Conservation (phyloP, 371 early-diverging fungal species). For the Lichtheimia ramosa region DNA sequence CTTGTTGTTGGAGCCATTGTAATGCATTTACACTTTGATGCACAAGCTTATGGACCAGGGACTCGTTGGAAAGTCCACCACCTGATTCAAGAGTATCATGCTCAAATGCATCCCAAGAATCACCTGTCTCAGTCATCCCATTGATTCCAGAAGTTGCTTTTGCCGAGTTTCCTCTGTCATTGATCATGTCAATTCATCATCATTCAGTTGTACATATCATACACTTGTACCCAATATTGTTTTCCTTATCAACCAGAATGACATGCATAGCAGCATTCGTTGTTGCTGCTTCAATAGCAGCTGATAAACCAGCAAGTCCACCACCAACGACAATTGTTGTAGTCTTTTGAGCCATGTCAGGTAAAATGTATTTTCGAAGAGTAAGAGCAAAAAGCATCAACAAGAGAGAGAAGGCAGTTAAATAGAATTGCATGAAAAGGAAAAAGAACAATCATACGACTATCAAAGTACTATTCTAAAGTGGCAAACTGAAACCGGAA, state of each 20-base stretch:
- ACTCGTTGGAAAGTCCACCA: slow-evolving; percentile 55
- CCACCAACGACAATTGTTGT: slow-evolving; percentile 69
- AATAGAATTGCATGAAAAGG: slow-evolving; percentile 13
- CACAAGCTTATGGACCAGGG: slow-evolving; percentile 62
- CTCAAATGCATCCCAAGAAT: slow-evolving; percentile 67
- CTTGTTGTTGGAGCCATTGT: slow-evolving; percentile 63
- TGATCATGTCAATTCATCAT: background rate
- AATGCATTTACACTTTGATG: slow-evolving; percentile 68
- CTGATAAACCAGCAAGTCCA: slow-evolving; percentile 80
- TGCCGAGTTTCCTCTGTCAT: slow-evolving; percentile 71
- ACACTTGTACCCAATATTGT: slow-evolving; percentile 51
- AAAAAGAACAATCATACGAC: slow-evolving; percentile 10
- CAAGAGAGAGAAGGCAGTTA: slow-evolving; percentile 2
- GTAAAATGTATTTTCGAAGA: background rate
- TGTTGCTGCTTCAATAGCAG: slow-evolving; percentile 73
- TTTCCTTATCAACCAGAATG: slow-evolving; percentile 75
- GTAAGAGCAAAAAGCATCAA: background rate
- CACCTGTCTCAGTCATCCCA: slow-evolving; percentile 67
- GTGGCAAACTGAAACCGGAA: background rate
- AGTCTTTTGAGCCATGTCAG: slow-evolving; percentile 8
- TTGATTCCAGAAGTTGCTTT: slow-evolving; percentile 90
- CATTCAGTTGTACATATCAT: background rate
- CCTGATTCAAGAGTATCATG: slow-evolving; percentile 77
- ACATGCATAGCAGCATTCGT: slow-evolving; percentile 56
- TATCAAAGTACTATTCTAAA: background rate